Evolutionary conservation across 192 early-diverging fungal genomes (phyloP).

Genomic region (Polychytrium aggregatum): DNA sequence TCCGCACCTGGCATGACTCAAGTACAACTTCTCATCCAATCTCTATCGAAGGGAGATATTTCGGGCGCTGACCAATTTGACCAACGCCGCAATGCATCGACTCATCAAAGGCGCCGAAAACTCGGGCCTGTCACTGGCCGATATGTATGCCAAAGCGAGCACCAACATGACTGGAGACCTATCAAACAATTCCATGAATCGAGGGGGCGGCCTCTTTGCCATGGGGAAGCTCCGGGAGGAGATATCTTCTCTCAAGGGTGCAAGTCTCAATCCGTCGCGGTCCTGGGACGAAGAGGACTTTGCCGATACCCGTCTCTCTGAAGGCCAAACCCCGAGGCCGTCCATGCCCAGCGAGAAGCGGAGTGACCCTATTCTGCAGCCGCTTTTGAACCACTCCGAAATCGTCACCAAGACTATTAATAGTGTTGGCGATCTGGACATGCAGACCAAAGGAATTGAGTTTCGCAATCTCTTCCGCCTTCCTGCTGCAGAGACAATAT

Average conservation of each 20-base stretch:
- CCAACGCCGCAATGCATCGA: constrained; percentile 43
- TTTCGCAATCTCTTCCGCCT: constrained; percentile 35
- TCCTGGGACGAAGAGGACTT: no score
- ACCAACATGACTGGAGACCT: constrained; percentile 41
- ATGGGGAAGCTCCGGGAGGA: constrained; percentile 26
- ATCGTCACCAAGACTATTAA: constrained; percentile 20
- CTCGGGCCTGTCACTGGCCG: constrained; percentile 32
- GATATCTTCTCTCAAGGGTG: no score
- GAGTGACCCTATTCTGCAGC: no score
- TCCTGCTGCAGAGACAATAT: constrained; percentile 30
- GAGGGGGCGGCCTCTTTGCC: constrained; percentile 28
- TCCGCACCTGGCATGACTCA: no score
- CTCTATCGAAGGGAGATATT: constrained; percentile 41
- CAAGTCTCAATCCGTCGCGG: no score
- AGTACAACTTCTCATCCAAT: constrained; percentile 35
- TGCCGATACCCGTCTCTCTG: no score
- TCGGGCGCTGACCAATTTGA: constrained; percentile 23
- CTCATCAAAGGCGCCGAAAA: constrained; percentile 46
- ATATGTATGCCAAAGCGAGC: constrained; percentile 40
- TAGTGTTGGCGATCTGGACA: constrained; percentile 26
- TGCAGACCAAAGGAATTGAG: constrained; percentile 33
- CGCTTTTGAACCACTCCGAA: no score
- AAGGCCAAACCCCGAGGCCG: no score
- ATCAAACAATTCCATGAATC: constrained; percentile 21
- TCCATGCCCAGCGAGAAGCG: no score